phyloP scores from a whole-genome alignment of 768 basidiomycete species.

The Lactarius pseudohatsudake region DNA sequence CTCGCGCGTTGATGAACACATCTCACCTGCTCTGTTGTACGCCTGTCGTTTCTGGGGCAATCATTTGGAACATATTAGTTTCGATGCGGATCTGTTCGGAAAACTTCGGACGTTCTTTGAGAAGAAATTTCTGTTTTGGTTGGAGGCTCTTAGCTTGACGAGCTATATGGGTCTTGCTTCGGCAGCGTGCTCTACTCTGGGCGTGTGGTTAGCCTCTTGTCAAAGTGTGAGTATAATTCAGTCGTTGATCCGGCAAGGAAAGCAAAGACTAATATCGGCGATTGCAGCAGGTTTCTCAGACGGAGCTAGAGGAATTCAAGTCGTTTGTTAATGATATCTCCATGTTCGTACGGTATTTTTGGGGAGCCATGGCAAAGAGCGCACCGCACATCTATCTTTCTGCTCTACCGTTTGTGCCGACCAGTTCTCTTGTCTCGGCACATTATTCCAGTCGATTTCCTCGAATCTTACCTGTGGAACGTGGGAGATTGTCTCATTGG shows the following conservation, averaged over 20 bases:
- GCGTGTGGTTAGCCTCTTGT: not conserved
- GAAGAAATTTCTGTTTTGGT: not conserved
- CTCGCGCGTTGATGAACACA: not conserved
- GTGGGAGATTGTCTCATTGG: no score
- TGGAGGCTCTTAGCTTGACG: not conserved
- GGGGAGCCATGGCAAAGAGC: no score
- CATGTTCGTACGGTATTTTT: no score
- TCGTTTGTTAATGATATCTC: no score
- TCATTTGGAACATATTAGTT: not conserved
- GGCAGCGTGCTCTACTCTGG: not conserved
- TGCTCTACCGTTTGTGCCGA: no score
- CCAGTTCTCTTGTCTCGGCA: no score
- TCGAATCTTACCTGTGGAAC: no score
- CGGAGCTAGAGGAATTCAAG: no score
- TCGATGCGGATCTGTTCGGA: not conserved
- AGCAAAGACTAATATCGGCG: no score
- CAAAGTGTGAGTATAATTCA: not conserved
- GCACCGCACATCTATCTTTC: no score
- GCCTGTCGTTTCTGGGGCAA: conserved; percentile 9
- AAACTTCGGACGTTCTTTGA: not conserved
- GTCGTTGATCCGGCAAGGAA: not conserved
- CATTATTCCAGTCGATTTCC: no score
- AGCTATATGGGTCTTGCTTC: not conserved
- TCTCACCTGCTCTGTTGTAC: conserved; percentile 2
- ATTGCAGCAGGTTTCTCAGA: no score